A percentile compares a stretch with the other conserved stretches of the same genome.
These are phyloP conservation scores for Podospora anserina DNA, from an alignment of 495 filamentous ascomycete genomes.

Conservation along the genomic window DNA sequence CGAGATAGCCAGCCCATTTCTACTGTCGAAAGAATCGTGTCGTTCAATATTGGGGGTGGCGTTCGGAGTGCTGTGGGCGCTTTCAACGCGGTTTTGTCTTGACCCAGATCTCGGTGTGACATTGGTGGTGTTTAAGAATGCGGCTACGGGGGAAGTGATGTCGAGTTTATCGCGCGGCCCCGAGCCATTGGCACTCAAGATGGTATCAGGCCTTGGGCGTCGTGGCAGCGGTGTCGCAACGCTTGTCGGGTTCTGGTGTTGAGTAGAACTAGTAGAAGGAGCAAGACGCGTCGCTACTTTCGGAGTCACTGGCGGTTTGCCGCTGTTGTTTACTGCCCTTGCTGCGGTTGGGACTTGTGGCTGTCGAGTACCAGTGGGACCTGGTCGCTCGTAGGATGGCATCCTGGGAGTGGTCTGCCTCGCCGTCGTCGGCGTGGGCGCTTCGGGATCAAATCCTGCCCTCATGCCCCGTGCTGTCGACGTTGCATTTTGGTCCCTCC, in stretches of 20 bases:
- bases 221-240: conserved; percentile 34
- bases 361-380: conserved; percentile 30
- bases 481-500: conserved; percentile 44
- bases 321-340: conserved; percentile 37
- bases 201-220: conserved; percentile 28
- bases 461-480: conserved; percentile 31
- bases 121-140: conserved; percentile 57
- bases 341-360: conserved; percentile 42
- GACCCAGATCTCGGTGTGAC: conserved; percentile 70
- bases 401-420: conserved; percentile 23
- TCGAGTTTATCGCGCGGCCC: conserved; percentile 25
- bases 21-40: conserved; percentile 40
- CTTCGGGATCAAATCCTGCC: conserved; percentile 32
- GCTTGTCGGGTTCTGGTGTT: conserved; percentile 31
- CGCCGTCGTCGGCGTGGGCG: conserved; percentile 22
- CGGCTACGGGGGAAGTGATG: conserved; percentile 44
- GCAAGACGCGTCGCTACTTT: conserved; percentile 38
- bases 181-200: conserved; percentile 17
- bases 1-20: conserved; percentile 36
- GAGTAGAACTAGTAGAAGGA: conserved; percentile 23
- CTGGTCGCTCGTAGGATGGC: conserved; percentile 29
- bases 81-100: conserved; percentile 64
- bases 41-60: conserved; percentile 50
- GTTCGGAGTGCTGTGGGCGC: conserved; percentile 57
- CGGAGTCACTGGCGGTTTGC: conserved; percentile 45